Evolutionary conservation across 192 early-diverging fungal genomes (phyloP), one percentile per base, ranked within the genome.

Genomic region (Phycomyces nitens): DNA sequence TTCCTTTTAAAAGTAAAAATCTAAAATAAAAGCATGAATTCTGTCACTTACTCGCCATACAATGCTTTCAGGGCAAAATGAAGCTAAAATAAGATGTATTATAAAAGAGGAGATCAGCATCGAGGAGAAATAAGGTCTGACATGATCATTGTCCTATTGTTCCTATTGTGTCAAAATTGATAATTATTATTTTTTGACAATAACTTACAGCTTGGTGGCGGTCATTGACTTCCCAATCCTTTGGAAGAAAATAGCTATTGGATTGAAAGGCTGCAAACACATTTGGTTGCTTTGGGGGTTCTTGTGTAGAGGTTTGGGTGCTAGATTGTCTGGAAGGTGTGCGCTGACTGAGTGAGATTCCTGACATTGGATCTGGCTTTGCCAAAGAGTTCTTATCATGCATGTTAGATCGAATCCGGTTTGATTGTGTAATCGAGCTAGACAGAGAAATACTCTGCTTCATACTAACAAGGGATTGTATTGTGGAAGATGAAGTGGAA

Each of bases 1-100:
- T 34, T 34, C 29, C 29, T 34, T 34, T 34, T 34, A 34, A 34
- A 34, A 34, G 7, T 34, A 34, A 5, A 34, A 5, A 34, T 34
- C 29, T 7, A 2, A 34, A 34, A 34, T 34, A 34, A 34, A 5
- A 34, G 7, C 29, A 34, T 52, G 26, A 27, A 52, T n/a, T 38
- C 23, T 52, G 44, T 23, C 34, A 26, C 50, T 43, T 54, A 63
- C 62, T 51, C 40, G 18, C 38, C 62, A 44, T 40, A 53, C 18
- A 63, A 22, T 22, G 20, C 52, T 22, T 63, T 63, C n/a, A 63
- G 15, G 10, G 52, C 62, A 23, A 63, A 63, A 55, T 63, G 62
- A 21, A 63, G 52, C 62, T 63, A 43, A 53, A 43, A 52, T 21
- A 53, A 15, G 39, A 18, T 40, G 23, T 27, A 54, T 34, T 24